Percentiles rank a stretch among this genome's conserved stretches.
Evolutionary conservation across 2,329 filamentous ascomycete genomes (phyloP).

Genomic region (Hymenoscyphus fraxineus): DNA sequence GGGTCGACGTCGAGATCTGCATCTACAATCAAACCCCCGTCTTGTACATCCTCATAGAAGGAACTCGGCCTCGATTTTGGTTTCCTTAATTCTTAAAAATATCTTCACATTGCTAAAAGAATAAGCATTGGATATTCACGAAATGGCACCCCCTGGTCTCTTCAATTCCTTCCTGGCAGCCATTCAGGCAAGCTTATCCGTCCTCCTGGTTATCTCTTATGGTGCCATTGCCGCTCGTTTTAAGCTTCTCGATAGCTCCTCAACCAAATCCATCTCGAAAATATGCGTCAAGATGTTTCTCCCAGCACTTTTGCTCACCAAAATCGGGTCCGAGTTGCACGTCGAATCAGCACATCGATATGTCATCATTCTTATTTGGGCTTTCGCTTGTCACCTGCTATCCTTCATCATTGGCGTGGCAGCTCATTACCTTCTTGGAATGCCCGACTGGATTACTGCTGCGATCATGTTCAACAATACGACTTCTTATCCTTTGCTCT

Average conservation of each 20-base stretch:
- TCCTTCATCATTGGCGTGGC: conserved; percentile 41
- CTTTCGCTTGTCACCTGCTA: conserved; percentile 38
- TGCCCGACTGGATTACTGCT: conserved; percentile 45
- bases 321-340: conserved; percentile 43
- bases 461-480: conserved; percentile 50
- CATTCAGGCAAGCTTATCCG: conserved; percentile 45
- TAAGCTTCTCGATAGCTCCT: conserved; percentile 37
- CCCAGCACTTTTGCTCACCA: conserved; percentile 44
- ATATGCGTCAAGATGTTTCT: conserved; percentile 47
- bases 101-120: too few species aligned
- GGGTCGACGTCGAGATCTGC: not conserved
- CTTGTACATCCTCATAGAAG: not conserved
- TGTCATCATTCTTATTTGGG: conserved; percentile 42
- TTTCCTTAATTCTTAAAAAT: not conserved
- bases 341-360: conserved; percentile 37
- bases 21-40: not conserved
- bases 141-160: conserved; percentile 25
- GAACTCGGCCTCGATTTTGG: too few species aligned
- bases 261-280: conserved; percentile 43
- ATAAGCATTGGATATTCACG: not conserved
- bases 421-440: conserved; percentile 37
- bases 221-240: conserved; percentile 41
- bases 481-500: conserved; percentile 44
- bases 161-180: conserved; percentile 42
- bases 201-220: conserved; percentile 45